Conservation (phyloP, 805 yeast species). For the Yarrowia yakushimensis region DNA sequence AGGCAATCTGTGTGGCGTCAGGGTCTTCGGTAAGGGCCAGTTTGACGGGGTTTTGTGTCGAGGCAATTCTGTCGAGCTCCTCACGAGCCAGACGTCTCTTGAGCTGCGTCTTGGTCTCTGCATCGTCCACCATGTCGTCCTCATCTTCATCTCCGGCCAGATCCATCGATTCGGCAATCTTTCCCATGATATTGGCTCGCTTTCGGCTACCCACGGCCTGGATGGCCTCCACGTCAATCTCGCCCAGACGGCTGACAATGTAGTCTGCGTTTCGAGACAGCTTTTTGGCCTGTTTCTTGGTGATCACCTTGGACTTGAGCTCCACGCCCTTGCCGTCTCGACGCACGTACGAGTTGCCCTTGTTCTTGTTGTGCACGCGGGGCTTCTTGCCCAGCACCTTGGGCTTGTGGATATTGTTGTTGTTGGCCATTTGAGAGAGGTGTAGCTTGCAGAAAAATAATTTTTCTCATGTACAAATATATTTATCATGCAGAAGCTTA, state of each 20-base stretch:
- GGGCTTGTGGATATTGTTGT: constrained; percentile 78
- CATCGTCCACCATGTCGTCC: constrained; percentile 31
- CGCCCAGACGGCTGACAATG: constrained; percentile 51
- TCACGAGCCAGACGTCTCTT: constrained; percentile 45
- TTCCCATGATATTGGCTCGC: constrained; percentile 41
- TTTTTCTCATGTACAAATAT: background rate
- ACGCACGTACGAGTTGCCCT: constrained; percentile 25
- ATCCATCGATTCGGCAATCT: constrained; percentile 41
- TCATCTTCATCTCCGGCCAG: constrained; percentile 45
- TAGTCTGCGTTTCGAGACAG: constrained; percentile 76
- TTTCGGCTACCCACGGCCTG: constrained; percentile 22
- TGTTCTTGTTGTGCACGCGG: constrained; percentile 29
- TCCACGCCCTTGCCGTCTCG: constrained; percentile 22
- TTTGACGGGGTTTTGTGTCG: constrained; percentile 29
- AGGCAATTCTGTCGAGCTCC: constrained; percentile 41
- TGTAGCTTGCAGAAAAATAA: background rate
- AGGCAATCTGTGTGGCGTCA: constrained; percentile 45
- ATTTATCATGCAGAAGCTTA: constrained; percentile 8
- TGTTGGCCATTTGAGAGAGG: constrained; percentile 60
- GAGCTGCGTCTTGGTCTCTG: constrained; percentile 29
- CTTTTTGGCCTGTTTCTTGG: constrained; percentile 76
- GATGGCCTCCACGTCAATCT: constrained; percentile 26
- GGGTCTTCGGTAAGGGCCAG: constrained; percentile 57
- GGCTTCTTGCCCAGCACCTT: constrained; percentile 44
- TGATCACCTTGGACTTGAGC: constrained; percentile 52